Evolutionary conservation across 169 alveolate genomes (phyloP).

Genomic region (Plasmodium malariae): DNA sequence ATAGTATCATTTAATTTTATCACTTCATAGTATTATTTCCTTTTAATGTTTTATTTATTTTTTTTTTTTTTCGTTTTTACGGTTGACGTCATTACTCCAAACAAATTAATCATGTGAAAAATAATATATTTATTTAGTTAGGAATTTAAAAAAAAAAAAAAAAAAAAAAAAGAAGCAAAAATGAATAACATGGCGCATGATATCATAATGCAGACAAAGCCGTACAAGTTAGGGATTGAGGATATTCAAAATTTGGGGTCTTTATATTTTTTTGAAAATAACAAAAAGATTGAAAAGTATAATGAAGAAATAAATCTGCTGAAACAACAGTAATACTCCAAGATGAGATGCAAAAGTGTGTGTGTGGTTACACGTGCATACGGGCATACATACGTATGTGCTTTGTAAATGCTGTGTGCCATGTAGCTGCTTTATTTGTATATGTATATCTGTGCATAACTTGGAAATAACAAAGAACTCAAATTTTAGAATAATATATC

Average conservation of each 20-base stretch:
- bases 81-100: too few species aligned
- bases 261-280: slow-evolving; percentile 18
- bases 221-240: slow-evolving; percentile 46
- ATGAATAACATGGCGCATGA: slow-evolving; percentile 38
- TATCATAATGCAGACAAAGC: slow-evolving; percentile 20
- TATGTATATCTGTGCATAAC: neutral
- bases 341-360: neutral
- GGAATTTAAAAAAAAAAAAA: too few species aligned
- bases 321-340: slow-evolving; percentile 45
- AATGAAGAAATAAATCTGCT: slow-evolving; percentile 54
- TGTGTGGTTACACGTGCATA: neutral
- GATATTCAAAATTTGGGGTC: slow-evolving; percentile 72
- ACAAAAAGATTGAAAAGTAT: slow-evolving; percentile 20
- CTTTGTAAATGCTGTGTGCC: too few species aligned
- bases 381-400: neutral
- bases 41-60: slow-evolving; percentile 2
- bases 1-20: too few species aligned
- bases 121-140: too few species aligned
- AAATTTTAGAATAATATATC: neutral
- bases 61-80: neutral
- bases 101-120: too few species aligned
- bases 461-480: neutral
- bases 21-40: neutral
- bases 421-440: too few species aligned
- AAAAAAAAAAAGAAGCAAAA: too few species aligned